Evolutionary conservation across 2,329 filamentous ascomycete species (phyloP).

Genomic region (Ascosphaera aggregata): DNA sequence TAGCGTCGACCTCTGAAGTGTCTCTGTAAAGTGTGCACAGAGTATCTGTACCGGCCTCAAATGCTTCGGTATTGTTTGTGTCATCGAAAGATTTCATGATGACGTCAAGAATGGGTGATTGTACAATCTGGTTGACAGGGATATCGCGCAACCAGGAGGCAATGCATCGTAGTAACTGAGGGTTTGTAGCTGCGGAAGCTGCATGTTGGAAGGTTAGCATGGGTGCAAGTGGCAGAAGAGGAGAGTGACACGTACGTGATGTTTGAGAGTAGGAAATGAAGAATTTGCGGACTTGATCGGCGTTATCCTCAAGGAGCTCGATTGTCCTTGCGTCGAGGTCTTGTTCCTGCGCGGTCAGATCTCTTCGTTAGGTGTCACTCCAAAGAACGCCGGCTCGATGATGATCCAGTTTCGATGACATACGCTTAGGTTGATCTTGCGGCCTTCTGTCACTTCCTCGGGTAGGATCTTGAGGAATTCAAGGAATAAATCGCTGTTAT

Average conservation of each 20-base stretch:
- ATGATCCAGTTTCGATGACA: too few relatives aligned
- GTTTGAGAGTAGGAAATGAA: slow-evolving; percentile 82
- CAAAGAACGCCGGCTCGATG: not conserved
- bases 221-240: too few relatives aligned
- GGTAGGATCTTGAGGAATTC: slow-evolving; percentile 94
- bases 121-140: slow-evolving; percentile 57
- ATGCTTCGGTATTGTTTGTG: slow-evolving; percentile 39
- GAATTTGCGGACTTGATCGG: slow-evolving; percentile 62
- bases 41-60: slow-evolving; percentile 77
- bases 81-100: slow-evolving; percentile 50
- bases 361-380: too few relatives aligned
- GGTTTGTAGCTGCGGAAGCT: slow-evolving; percentile 63
- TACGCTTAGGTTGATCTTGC: slow-evolving; percentile 98
- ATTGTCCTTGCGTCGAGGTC: slow-evolving; percentile 67
- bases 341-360: slow-evolving; percentile 79
- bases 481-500: slow-evolving; percentile 63
- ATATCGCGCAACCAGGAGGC: slow-evolving; percentile 94
- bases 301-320: slow-evolving; percentile 80
- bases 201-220: slow-evolving; percentile 6
- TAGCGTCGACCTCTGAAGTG: slow-evolving; percentile 84
- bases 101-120: slow-evolving; percentile 61
- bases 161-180: slow-evolving; percentile 80
- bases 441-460: slow-evolving; percentile 96
- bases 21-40: slow-evolving; percentile 80
- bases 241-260: slow-evolving; percentile 41